A percentile compares a stretch with the other conserved stretches of the same genome.
Conservation (phyloP, 768 basidiomycete genomes). For the Ramaria sp. region DNA sequence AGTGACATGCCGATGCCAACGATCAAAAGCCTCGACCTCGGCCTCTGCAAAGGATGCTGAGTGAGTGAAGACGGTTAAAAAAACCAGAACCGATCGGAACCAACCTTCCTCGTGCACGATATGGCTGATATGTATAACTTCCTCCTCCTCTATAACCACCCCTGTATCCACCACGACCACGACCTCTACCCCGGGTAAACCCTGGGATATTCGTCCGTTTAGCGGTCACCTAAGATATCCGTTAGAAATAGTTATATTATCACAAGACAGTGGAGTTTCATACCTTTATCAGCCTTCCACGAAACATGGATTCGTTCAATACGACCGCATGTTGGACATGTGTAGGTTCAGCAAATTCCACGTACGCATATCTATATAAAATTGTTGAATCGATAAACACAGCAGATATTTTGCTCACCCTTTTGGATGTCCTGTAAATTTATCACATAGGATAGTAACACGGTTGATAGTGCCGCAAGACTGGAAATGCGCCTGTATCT, state of each 20-base stretch:
- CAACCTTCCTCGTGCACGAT: slow-evolving; percentile 67
- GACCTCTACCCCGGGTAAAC: slow-evolving; percentile 73
- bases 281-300: slow-evolving; percentile 87
- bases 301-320: slow-evolving; percentile 93
- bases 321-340: slow-evolving; percentile 85
- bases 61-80: slow-evolving; percentile 9
- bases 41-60: slow-evolving; percentile 29
- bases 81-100: slow-evolving; percentile 15
- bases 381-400: slow-evolving; percentile 8
- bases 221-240: slow-evolving; percentile 60
- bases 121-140: slow-evolving; percentile 49
- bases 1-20: background rate
- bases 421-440: slow-evolving; percentile 98
- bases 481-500: slow-evolving; percentile 95
- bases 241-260: background rate
- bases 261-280: slow-evolving; percentile 13
- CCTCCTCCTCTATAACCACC: slow-evolving; percentile 43
- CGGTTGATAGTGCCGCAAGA: slow-evolving; percentile 97
- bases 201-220: slow-evolving; percentile 96
- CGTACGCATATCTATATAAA: slow-evolving; percentile 79
- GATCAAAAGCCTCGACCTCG: slow-evolving; percentile 64
- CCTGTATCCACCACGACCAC: slow-evolving; percentile 49
- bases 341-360: slow-evolving; percentile 92
- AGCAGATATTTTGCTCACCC: slow-evolving; percentile 44
- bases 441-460: slow-evolving; percentile 98